Base-by-base conservation (phyloP, 805 yeast species). In the Nakazawaea sp. region DNA sequence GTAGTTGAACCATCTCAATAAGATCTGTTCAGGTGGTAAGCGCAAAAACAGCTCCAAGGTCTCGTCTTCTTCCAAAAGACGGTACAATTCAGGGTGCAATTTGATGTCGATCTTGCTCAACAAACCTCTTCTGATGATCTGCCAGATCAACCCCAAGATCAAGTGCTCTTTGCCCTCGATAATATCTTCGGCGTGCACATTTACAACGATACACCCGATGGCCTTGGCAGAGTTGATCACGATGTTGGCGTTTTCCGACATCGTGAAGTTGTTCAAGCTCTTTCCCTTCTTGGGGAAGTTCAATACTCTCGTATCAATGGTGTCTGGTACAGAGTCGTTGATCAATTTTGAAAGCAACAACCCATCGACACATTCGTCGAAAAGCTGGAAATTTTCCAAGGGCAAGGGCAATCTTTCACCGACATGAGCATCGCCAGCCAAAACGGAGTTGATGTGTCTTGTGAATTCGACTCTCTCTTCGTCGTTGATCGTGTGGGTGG, bases 161-260 rank as follows among this genome's bases (percentile, higher is more conserved):
- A 89, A 72, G 60, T 89, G 96, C 55, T 87, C 94, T 50, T 84
- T 89, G 50, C 97, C 97, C 52, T 88, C 97, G 45, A 86, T 81
- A 37, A 89, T 85, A 58, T 88, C 96, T 56, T 88, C 96, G 12
- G 97, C 84, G 51, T 90, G 97, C 35, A 92, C 97, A 55, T 92
- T 92, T 35, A 92, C 97, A 34, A 92, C 97, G 41, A 92, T 84
- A 70, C 97, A 90, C 16, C 98, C 98, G 62, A 92, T 92, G 36
- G 97, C 98, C 65, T 92, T 92, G 21, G 98, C 98, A 3, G 98
- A 92, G 61, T 92, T 92, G 62, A 92, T 86, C 27, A 92, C 97
- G 47, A 92, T 89, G 63, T 92, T 92, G 37, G 97, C 96, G 62
- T 92, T 92, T 65, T 92, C 98, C 47, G 84, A 75, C 79, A 94